Evolutionary conservation across 768 basidiomycete genomes (phyloP).

Genomic region (Boletus tylopilopsis): DNA sequence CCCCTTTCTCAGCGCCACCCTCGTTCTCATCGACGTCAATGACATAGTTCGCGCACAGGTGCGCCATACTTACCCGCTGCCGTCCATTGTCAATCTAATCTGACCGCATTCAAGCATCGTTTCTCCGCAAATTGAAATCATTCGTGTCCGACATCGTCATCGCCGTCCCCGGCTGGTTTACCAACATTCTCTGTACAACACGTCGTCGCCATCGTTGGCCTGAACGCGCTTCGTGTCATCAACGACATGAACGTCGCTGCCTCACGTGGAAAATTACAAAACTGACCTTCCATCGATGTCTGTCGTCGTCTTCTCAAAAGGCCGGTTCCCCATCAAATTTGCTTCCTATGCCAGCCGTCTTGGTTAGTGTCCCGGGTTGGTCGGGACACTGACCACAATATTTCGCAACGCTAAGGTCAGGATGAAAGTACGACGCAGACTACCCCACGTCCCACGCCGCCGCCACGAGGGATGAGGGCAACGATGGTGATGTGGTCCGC

Average conservation of each 20-base stretch:
- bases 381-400: too few species aligned
- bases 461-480: too few species aligned
- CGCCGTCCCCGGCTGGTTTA: conserved; percentile 95
- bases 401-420: too few species aligned
- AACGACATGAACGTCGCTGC: conserved; percentile 96
- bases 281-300: conserved; percentile 92
- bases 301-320: conserved; percentile 92
- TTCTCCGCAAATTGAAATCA: conserved; percentile 88
- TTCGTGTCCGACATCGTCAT: conserved; percentile 90
- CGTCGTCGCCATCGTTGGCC: conserved; percentile 83
- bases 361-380: too few species aligned
- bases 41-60: conserved; percentile 88
- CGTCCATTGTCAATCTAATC: conserved; percentile 5
- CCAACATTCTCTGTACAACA: conserved; percentile 84
- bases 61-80: background rate
- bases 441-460: too few species aligned
- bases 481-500: too few species aligned
- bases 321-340: conserved; percentile 80
- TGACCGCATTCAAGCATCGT: conserved; percentile 62
- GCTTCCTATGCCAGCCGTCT: too few species aligned
- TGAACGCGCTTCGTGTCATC: conserved; percentile 91
- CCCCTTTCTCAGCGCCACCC: conserved; percentile 81
- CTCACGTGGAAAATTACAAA: conserved; percentile 99
- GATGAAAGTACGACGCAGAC: too few species aligned
- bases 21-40: conserved; percentile 78